Base-by-base conservation (phyloP, 371 early-diverging fungal genomes). In the Apophysomyces trapeziformis region DNA sequence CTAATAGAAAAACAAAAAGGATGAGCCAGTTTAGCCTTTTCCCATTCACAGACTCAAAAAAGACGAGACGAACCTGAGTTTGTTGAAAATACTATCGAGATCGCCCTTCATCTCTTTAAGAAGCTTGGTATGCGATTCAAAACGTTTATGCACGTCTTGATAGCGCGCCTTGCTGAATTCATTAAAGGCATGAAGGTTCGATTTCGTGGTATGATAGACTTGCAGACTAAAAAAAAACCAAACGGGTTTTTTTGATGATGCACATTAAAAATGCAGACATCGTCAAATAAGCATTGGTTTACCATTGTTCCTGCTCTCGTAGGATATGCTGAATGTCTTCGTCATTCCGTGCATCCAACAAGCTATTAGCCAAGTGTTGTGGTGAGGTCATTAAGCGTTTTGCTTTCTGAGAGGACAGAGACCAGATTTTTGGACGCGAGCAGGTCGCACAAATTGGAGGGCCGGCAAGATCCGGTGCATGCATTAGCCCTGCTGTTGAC, bases 161-260 rank as follows among this genome's bases (percentile, higher is more conserved):
- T 78, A 83, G 3, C 84, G 71, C 32, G 75, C 77, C 47, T 73
- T 70, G 67, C 84, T 83, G 60, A 80, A 83, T 6, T 77, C 76
- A 38, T 83, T 83, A 43, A 83, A 79, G 0, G 84, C 76, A 13
- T 69, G 73, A 43, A 83, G 41, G 13, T 68, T 75, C 37, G 72
- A 68, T 21, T 76, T 73, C 14, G 71, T 63, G 0, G 64, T 64
- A 65, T 74, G 67, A 43, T 68, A 77, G 8, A 70, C 64, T 9
- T 59, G 38, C 9, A 78, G 37, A 38, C 79, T 82, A 68, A 12
- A 3, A 26, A 26, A n/a, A n/a, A n/a, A n/a, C n/a, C n/a, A n/a
- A n/a, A n/a, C n/a, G n/a, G n/a, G 32, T 1, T 26, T 26, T 1
- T 26, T 26, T 26, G 32, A 26, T 26, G 32, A 2, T 26, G 32